Conservation (phyloP, 2,329 filamentous ascomycete species). For the Domatiomyces catenatus region DNA sequence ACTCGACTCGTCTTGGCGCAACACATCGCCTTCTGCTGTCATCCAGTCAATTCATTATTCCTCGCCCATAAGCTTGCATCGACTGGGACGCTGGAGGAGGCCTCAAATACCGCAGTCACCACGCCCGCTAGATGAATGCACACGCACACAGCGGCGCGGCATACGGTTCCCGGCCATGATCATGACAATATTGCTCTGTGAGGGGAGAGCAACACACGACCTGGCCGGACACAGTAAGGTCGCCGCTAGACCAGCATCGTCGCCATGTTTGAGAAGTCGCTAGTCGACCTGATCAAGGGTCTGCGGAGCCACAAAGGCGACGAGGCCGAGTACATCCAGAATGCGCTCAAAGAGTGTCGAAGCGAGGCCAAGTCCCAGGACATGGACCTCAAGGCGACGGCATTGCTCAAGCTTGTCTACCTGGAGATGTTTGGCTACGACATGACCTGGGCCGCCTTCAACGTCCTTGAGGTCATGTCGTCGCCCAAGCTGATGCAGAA, state of each 20-base stretch:
- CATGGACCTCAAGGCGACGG: slow-evolving; percentile 94
- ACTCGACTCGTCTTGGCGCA: background rate
- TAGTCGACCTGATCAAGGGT: slow-evolving; percentile 96
- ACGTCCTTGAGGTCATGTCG: slow-evolving; percentile 98
- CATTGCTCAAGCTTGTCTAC: slow-evolving; percentile 88
- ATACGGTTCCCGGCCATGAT: background rate
- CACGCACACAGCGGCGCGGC: background rate
- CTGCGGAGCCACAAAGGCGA: slow-evolving; percentile 88
- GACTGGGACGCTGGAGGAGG: background rate
- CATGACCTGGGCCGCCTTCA: slow-evolving; percentile 98
- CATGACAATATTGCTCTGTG: background rate
- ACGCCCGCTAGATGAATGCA: background rate
- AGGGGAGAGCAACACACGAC: background rate
- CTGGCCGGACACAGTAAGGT: background rate
- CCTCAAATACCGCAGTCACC: background rate
- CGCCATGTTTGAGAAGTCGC: slow-evolving; percentile 90
- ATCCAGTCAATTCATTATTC: background rate
- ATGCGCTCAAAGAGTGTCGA: slow-evolving; percentile 87
- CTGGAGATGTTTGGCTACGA: slow-evolving; percentile 98
- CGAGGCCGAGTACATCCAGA: slow-evolving; percentile 89
- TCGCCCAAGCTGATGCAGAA: slow-evolving; percentile 90
- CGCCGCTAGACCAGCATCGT: background rate
- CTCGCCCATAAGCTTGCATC: background rate
- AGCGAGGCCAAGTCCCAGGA: slow-evolving; percentile 83
- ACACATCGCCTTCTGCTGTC: background rate